A percentile compares a stretch with the other conserved stretches of the same genome.
These are phyloP conservation scores for Chaetomium olivaceum DNA, from an alignment of 2,329 filamentous ascomycete genomes.

Conservation along the genomic window DNA sequence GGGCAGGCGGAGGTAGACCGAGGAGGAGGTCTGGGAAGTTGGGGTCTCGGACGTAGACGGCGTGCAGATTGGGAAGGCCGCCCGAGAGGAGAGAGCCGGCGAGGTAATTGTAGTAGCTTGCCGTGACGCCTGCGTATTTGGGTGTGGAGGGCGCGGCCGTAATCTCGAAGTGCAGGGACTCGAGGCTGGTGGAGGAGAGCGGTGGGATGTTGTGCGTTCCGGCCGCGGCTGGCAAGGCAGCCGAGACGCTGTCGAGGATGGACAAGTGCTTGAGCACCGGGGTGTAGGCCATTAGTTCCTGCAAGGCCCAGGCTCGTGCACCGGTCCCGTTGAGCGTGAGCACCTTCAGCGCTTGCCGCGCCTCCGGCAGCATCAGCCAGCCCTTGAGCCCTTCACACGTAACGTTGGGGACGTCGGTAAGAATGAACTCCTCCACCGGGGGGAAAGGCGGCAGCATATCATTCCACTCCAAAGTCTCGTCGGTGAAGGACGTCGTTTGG, in stretches of 20 bases:
- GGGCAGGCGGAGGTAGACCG: constrained; percentile 63
- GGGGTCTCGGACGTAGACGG: constrained; percentile 83
- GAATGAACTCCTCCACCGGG: constrained; percentile 68
- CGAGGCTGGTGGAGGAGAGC: constrained; percentile 67
- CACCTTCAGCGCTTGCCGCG: constrained; percentile 61
- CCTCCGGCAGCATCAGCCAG: constrained; percentile 65
- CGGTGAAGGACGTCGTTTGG: constrained; percentile 68
- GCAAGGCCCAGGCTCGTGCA: constrained; percentile 62
- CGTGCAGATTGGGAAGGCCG: constrained; percentile 69
- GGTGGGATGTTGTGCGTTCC: constrained; percentile 54
- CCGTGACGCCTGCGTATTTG: constrained; percentile 56
- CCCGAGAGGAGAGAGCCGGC: constrained; percentile 77
- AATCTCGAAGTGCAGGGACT: constrained; percentile 81
- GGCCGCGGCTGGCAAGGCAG: constrained; percentile 51
- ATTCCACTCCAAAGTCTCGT: constrained; percentile 71
- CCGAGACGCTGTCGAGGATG: constrained; percentile 52
- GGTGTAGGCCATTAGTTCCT: constrained; percentile 60
- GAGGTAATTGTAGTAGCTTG: constrained; percentile 81
- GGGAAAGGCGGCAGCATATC: constrained; percentile 72
- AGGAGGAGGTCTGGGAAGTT: constrained; percentile 79
- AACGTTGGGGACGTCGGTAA: constrained; percentile 70
- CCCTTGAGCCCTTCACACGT: constrained; percentile 69
- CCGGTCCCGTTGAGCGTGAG: constrained; percentile 73
- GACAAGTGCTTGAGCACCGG: constrained; percentile 59
- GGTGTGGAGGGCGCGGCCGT: constrained; percentile 59